Conservation (phyloP, 192 early-diverging fungal species). For the Podila horticola region DNA sequence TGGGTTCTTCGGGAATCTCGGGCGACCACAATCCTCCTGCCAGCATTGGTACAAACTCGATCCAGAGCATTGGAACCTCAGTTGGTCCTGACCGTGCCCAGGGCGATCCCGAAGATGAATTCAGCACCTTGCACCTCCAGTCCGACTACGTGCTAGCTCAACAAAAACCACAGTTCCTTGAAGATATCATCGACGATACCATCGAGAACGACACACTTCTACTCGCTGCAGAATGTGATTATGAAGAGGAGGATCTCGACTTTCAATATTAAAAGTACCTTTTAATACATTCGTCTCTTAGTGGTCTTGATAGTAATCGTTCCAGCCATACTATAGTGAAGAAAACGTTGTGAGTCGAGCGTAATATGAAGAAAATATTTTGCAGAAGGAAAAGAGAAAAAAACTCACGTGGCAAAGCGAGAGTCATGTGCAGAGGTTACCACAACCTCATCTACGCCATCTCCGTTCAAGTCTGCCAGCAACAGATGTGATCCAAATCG, state of each 20-base stretch:
- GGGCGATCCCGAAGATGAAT: too few species aligned
- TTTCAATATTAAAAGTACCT: background rate
- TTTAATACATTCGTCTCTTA: background rate
- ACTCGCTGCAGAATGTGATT: background rate
- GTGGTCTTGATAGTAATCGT: constrained; percentile 16
- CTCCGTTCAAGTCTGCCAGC: constrained; percentile 26
- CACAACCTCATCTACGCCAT: constrained; percentile 29
- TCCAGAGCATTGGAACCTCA: too few species aligned
- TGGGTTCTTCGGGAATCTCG: too few species aligned
- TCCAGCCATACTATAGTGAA: constrained; percentile 26
- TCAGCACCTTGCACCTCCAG: too few species aligned
- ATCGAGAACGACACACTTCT: background rate
- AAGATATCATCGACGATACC: background rate
- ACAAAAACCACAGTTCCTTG: background rate
- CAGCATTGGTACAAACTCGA: too few species aligned
- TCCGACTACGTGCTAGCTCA: too few species aligned
- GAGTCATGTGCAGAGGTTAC: constrained; percentile 45
- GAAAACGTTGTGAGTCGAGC: background rate
- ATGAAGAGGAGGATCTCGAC: background rate
- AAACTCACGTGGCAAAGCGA: constrained; percentile 31
- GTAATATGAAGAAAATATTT: background rate
- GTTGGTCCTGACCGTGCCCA: too few species aligned
- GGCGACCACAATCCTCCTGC: too few species aligned
- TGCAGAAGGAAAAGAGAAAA: background rate
- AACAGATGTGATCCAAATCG: constrained; percentile 41